Conservation (phyloP, 345 rosid genomes). For the Xanthoceras sorbifolium region DNA sequence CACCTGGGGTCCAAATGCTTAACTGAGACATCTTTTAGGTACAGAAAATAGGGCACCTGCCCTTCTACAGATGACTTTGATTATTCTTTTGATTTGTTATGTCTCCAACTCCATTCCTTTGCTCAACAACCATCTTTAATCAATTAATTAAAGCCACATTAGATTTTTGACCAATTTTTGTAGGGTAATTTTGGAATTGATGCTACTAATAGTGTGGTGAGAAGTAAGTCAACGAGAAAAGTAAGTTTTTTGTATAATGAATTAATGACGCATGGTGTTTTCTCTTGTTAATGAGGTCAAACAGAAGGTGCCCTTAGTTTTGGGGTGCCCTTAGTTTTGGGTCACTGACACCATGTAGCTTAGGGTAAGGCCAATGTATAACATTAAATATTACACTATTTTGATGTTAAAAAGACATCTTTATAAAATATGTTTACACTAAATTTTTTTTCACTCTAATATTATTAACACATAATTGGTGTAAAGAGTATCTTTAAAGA, state of each 20-base stretch:
- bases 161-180: background rate
- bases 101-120: background rate
- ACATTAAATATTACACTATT: no score
- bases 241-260: no score
- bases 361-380: no score
- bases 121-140: constrained; percentile 11
- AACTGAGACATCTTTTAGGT: background rate
- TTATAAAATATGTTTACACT: no score
- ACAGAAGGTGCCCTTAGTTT: no score
- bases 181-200: background rate
- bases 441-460: no score
- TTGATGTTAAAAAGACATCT: no score
- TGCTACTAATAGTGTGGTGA: background rate
- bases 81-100: constrained; percentile 10
- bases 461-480: no score
- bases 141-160: background rate
- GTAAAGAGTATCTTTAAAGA: no score
- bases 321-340: background rate
- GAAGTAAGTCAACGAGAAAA: no score
- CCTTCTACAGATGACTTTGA: constrained; percentile 18
- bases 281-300: no score
- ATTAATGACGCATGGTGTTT: no score
- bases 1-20: background rate
- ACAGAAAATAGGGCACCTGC: background rate
- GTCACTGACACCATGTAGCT: background rate